Evolutionary conservation across 2,329 filamentous ascomycete species (phyloP).

Genomic region (Cercospora beticola): DNA sequence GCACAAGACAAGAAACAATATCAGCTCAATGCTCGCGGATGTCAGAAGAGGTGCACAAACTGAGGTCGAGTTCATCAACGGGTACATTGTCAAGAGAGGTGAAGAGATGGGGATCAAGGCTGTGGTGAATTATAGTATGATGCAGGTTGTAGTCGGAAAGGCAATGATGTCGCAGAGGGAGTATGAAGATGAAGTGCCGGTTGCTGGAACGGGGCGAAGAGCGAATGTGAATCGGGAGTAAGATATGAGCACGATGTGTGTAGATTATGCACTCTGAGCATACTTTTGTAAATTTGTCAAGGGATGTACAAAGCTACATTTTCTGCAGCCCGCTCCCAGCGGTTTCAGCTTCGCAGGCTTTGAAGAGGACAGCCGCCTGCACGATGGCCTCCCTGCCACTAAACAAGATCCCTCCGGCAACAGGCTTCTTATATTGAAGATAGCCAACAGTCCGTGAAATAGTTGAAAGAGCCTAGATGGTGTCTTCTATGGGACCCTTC

Average conservation of each 20-base stretch:
- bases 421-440: too few species aligned
- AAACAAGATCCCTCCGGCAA: too few species aligned
- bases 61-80: constrained; percentile 83
- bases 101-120: constrained; percentile 70
- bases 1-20: constrained; percentile 55
- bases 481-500: too few species aligned
- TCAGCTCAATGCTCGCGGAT: constrained; percentile 67
- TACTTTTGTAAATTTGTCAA: background rate
- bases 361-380: background rate
- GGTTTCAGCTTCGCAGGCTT: background rate
- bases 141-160: constrained; percentile 73
- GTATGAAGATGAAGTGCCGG: constrained; percentile 42
- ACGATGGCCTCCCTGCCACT: background rate
- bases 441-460: too few species aligned
- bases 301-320: background rate
- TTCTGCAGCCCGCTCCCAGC: background rate
- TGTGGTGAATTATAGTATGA: constrained; percentile 70
- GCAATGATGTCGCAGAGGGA: constrained; percentile 48
- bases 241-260: background rate
- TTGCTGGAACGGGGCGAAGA: constrained; percentile 18
- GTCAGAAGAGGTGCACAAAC: constrained; percentile 61
- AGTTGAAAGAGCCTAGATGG: too few species aligned
- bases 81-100: constrained; percentile 77
- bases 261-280: background rate
- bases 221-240: constrained; percentile 19